phyloP scores from a whole-genome alignment of 345 rosid species.

The Hibiscus tridactylites region DNA sequence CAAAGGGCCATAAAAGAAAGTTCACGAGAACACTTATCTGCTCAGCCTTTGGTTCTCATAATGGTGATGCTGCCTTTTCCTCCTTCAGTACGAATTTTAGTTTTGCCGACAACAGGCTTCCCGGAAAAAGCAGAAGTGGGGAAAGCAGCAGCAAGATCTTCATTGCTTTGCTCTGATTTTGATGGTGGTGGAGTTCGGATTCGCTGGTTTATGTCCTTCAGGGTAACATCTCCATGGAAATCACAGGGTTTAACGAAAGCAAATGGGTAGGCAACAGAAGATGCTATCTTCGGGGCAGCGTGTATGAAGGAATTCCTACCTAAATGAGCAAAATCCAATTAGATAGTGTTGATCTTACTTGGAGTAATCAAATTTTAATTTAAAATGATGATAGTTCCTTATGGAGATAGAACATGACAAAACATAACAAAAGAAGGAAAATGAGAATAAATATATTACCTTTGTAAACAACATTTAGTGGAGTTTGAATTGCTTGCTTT shows the following conservation, averaged over 20 bases:
- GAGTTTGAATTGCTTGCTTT: conserved; percentile 40
- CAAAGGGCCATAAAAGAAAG: conserved; percentile 13
- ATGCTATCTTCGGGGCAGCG: conserved; percentile 58
- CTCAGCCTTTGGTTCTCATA: conserved; percentile 85
- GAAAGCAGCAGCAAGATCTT: conserved; percentile 43
- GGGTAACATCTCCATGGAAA: conserved; percentile 75
- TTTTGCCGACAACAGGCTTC: conserved; percentile 96
- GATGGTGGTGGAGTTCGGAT: conserved; percentile 60
- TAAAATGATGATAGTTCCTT: too few relatives aligned
- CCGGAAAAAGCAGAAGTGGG: conserved; percentile 97
- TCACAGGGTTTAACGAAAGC: conserved; percentile 89
- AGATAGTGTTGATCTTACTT: not conserved
- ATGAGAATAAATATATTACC: conserved; percentile 28
- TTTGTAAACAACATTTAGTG: conserved; percentile 62
- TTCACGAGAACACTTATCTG: conserved; percentile 6
- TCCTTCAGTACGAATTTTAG: conserved; percentile 92
- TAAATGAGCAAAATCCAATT: conserved; percentile 15
- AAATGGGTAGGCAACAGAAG: conserved; percentile 81
- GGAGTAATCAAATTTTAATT: too few relatives aligned
- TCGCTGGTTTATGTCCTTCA: conserved; percentile 88
- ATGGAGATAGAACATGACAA: not conserved
- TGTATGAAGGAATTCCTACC: conserved; percentile 66
- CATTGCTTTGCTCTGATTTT: conserved; percentile 40
- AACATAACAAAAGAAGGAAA: not conserved
- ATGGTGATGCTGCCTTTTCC: conserved; percentile 98